Conservation (phyloP, 1,284 basidiomycete genomes). For the Cutaneotrichosporon daszewskae region DNA sequence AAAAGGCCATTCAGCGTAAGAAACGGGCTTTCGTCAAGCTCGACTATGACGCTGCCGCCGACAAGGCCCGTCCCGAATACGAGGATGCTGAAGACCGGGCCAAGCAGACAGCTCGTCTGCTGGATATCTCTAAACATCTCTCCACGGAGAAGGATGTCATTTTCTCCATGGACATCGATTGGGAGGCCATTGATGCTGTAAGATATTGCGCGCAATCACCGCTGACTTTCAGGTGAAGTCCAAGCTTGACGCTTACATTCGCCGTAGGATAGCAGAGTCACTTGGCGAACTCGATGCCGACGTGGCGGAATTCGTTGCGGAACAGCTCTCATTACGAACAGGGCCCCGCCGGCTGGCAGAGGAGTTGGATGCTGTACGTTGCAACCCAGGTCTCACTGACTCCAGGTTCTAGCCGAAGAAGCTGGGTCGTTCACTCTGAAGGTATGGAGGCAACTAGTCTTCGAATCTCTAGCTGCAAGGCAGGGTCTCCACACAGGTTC, state of each 20-base stretch:
- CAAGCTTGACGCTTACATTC: slow-evolving; percentile 73
- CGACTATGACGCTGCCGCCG: slow-evolving; percentile 66
- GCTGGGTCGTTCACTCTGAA: slow-evolving; percentile 65
- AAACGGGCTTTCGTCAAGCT: slow-evolving; percentile 76
- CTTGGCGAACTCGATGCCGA: slow-evolving; percentile 71
- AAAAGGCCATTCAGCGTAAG: slow-evolving; percentile 62
- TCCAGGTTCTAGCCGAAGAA: slow-evolving; percentile 80
- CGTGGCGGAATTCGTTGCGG: slow-evolving; percentile 79
- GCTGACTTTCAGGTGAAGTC: slow-evolving; percentile 71
- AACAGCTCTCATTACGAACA: slow-evolving; percentile 80
- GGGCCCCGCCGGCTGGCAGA: slow-evolving; percentile 72
- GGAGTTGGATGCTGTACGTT: slow-evolving; percentile 77
- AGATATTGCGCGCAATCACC: no score
- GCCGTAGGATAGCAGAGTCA: slow-evolving; percentile 70
- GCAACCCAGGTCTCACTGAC: neutral
- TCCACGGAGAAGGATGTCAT: slow-evolving; percentile 66
- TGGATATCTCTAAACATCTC: slow-evolving; percentile 63
- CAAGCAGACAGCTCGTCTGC: slow-evolving; percentile 67
- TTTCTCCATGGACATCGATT: slow-evolving; percentile 73
- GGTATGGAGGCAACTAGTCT: slow-evolving; percentile 81
- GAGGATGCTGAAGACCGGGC: slow-evolving; percentile 46
- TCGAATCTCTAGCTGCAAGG: slow-evolving; percentile 52
- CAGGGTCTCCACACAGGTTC: slow-evolving; percentile 6
- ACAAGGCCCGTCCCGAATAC: no score
- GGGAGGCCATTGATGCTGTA: no score